These are phyloP conservation scores for Angomonas ambiguus DNA, from an alignment of 208 protist species.

Conservation along the genomic window DNA sequence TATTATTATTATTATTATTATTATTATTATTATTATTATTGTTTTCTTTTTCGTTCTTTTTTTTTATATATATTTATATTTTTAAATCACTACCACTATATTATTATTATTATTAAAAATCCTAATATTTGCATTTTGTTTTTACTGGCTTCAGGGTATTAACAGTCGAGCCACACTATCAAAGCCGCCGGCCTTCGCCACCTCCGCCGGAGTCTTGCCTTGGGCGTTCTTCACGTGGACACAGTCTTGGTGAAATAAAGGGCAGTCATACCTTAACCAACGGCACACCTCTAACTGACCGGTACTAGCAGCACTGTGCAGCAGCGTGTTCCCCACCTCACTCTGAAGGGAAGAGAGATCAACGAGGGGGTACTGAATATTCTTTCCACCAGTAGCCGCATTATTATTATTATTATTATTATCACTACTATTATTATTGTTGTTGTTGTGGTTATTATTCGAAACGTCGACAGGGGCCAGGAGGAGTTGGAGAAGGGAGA, in stretches of 20 bases:
- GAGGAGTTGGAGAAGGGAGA: constrained; percentile 56
- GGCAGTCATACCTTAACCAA: constrained; percentile 63
- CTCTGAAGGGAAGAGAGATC: constrained; percentile 48
- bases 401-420: too few relatives aligned
- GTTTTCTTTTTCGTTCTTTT: background rate
- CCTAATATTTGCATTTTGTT: too few relatives aligned
- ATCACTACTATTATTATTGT: too few relatives aligned
- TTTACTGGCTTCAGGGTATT: constrained; percentile 6
- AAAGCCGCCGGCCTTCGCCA: constrained; percentile 68
- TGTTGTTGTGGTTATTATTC: too few relatives aligned
- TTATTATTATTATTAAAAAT: too few relatives aligned
- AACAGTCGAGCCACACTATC: constrained; percentile 46
- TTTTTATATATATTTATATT: background rate
- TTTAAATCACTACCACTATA: too few relatives aligned
- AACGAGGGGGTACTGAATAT: constrained; percentile 16
- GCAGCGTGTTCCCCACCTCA: constrained; percentile 58
- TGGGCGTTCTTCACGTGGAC: constrained; percentile 22
- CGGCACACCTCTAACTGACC: constrained; percentile 48
- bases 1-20: background rate
- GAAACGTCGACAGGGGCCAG: constrained; percentile 31
- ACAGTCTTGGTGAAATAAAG: constrained; percentile 32
- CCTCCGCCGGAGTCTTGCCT: constrained; percentile 60
- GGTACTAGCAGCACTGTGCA: constrained; percentile 65
- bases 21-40: background rate
- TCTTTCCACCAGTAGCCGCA: background rate